phyloP scores from a whole-genome alignment of 202 grass and related monocot genomes.

The Panicum virgatum region DNA sequence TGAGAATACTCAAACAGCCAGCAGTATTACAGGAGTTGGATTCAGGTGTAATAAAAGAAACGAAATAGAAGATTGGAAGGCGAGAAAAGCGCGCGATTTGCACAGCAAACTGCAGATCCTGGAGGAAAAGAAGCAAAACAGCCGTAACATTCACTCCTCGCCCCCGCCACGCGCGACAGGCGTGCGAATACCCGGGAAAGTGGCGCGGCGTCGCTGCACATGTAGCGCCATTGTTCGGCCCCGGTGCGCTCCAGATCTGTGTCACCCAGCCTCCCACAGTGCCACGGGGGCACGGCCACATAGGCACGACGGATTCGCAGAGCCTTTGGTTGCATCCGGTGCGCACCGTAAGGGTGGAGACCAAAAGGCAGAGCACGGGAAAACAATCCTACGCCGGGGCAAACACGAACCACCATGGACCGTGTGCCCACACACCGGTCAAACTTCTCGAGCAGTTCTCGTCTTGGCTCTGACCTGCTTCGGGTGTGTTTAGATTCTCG shows the following conservation, averaged over 20 bases:
- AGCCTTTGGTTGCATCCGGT: background rate
- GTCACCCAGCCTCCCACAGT: too few relatives aligned
- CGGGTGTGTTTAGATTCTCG: too few relatives aligned
- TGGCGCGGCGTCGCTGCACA: background rate
- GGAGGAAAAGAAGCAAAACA: background rate
- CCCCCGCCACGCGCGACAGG: conserved; percentile 13
- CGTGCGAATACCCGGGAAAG: conserved; percentile 2
- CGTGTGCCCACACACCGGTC: background rate
- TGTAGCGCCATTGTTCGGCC: background rate
- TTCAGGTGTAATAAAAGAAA: background rate
- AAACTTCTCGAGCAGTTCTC: background rate
- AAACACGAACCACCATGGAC: background rate
- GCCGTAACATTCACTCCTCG: conserved; percentile 18
- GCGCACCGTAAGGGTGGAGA: background rate
- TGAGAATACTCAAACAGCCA: too few relatives aligned
- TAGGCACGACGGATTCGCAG: background rate
- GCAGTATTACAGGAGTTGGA: background rate
- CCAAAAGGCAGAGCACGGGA: background rate
- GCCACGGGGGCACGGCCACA: too few relatives aligned
- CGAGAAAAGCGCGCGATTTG: background rate
- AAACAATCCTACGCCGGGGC: background rate
- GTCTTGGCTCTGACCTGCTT: background rate
- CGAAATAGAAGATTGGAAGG: too few relatives aligned
- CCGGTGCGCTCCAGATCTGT: background rate
- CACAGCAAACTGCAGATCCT: background rate